phyloP scores from a whole-genome alignment of 2,329 filamentous ascomycete genomes.

The Fusarium sp. region DNA sequence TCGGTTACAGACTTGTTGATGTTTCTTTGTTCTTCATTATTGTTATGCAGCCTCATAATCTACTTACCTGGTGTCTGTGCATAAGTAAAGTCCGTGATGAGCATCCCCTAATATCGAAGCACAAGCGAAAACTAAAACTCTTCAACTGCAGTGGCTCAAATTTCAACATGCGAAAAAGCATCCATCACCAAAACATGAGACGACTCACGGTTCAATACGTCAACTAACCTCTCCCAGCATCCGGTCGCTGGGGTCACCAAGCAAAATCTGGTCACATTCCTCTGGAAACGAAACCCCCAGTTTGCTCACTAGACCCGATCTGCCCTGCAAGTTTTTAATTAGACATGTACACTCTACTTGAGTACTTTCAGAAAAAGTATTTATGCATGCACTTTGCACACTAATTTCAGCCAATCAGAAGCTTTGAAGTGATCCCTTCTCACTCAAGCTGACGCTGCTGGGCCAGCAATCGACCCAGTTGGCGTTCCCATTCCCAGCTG shows the following conservation, averaged over 20 bases:
- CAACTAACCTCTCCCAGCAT: slow-evolving; percentile 22
- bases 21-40: neutral
- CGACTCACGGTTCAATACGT: slow-evolving; percentile 10
- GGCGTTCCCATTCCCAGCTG: slow-evolving; percentile 14
- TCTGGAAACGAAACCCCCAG: slow-evolving; percentile 42
- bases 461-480: slow-evolving; percentile 25
- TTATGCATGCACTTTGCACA: slow-evolving; percentile 48
- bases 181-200: slow-evolving; percentile 20
- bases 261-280: slow-evolving; percentile 44
- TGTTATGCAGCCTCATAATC: neutral
- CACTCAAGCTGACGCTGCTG: slow-evolving; percentile 31
- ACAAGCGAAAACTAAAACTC: neutral
- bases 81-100: neutral
- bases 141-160: neutral
- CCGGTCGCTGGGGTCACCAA: slow-evolving; percentile 36
- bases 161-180: slow-evolving; percentile 5
- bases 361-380: slow-evolving; percentile 30
- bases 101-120: neutral
- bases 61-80: neutral
- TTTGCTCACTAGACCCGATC: slow-evolving; percentile 34
- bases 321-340: slow-evolving; percentile 36
- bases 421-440: slow-evolving; percentile 7
- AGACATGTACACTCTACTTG: slow-evolving; percentile 23
- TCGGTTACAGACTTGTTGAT: neutral
- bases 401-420: slow-evolving; percentile 12